Conservation (phyloP, 371 early-diverging fungal species). For the Lichtheimia corymbifera region DNA sequence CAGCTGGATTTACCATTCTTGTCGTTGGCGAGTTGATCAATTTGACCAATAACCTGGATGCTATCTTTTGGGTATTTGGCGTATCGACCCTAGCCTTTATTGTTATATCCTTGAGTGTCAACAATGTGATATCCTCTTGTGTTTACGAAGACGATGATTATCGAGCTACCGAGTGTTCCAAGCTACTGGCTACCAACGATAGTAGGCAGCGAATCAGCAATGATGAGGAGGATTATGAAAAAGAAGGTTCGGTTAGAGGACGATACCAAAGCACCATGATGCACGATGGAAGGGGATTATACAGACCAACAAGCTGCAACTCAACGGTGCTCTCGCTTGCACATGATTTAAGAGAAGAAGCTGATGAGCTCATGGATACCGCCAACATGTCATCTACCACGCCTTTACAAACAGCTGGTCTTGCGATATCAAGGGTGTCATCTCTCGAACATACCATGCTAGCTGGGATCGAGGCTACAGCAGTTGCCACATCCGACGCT, state of each 20-base stretch:
- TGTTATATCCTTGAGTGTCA: constrained; percentile 8
- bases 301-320: neutral
- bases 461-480: too few species aligned
- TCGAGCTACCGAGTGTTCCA: neutral
- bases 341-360: neutral
- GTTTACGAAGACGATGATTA: too few species aligned
- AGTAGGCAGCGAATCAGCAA: too few species aligned
- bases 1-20: constrained; percentile 39
- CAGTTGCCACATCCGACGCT: too few species aligned
- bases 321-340: neutral
- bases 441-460: too few species aligned
- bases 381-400: too few species aligned
- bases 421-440: neutral
- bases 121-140: neutral
- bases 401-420: neutral
- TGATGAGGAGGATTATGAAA: neutral
- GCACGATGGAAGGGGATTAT: neutral
- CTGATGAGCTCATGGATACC: neutral
- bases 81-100: constrained; percentile 26
- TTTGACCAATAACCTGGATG: constrained; percentile 27
- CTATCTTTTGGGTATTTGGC: constrained; percentile 39
- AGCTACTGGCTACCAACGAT: neutral
- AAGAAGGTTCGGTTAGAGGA: neutral
- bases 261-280: neutral
- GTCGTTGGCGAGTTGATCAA: constrained; percentile 37